Base-by-base conservation (phyloP, 176 grass and related monocot genomes). In the Triticum timopheevii region DNA sequence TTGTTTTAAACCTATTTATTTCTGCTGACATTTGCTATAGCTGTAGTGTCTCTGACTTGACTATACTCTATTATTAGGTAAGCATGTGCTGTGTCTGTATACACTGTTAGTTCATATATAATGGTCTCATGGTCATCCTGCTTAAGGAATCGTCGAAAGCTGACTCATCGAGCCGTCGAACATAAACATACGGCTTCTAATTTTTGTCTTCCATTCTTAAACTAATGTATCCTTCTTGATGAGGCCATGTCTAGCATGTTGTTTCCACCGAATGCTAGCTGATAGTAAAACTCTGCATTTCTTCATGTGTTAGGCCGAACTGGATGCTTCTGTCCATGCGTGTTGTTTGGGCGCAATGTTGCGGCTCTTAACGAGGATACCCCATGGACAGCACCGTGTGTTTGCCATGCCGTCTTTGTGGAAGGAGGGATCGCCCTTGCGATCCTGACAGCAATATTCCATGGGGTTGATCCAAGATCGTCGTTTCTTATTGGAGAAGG, bases 401-500 rank as follows among this genome's bases (percentile, higher is more conserved):
- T 89, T 39, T 98, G 93, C 58, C 96, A 98, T 86, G 96, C 93
- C 74, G 78, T 98, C 25, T 94, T 89, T 89, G 81, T 98, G 77
- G 96, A 95, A 89, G 96, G 93, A 87, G 96, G 96, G 13, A 84
- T 95, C 83, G 67, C 90, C 6, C 78, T 98, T 40, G 93, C 88
- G 25, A 86, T 87, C 31, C 88, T 92, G 44, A 98, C 96, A 5
- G 89, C 90, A 31, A 84, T 90, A 59, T 92, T 95, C 70, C 95
- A 98, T 81, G 93, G 95, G 27, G 73, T 98, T 73, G 90, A 98
- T 88, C 95, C 95, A 35, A 90, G 91, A 80, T 85, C 83, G 64
- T 86, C 95, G 3, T 95, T 95, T 82, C 73, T 98, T 58, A 90
- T 95, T 75, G 95, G 95, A 78, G 93, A 98, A 92, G 91, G 93